These are phyloP conservation scores for Lentinula guzmanii DNA, from an alignment of 768 basidiomycete genomes.

Conservation along the genomic window DNA sequence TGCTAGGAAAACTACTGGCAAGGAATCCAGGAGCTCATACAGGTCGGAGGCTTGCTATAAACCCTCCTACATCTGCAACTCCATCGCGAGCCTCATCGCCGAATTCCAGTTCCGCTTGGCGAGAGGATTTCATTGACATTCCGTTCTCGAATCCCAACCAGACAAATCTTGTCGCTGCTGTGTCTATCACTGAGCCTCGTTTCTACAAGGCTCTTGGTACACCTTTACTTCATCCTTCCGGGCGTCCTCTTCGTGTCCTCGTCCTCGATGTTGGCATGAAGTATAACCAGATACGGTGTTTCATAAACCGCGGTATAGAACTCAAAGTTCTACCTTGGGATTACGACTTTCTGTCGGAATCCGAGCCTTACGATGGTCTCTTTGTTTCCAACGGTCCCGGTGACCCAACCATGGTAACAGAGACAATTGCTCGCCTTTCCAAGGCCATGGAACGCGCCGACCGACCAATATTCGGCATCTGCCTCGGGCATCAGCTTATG, in stretches of 20 bases:
- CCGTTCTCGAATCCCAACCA: slow-evolving; percentile 87
- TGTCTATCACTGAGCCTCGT: slow-evolving; percentile 67
- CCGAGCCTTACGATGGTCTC: slow-evolving; percentile 85
- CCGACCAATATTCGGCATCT: slow-evolving; percentile 95
- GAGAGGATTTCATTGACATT: slow-evolving; percentile 75
- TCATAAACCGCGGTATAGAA: slow-evolving; percentile 86
- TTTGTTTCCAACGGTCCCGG: slow-evolving; percentile 99
- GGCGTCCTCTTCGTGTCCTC: slow-evolving; percentile 75
- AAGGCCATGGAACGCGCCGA: slow-evolving; percentile 66
- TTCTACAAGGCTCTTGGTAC: slow-evolving; percentile 57
- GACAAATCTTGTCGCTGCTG: slow-evolving; percentile 85
- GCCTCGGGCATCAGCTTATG: slow-evolving; percentile 95
- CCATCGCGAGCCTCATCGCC: slow-evolving; percentile 50
- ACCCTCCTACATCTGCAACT: slow-evolving; percentile 29
- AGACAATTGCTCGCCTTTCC: slow-evolving; percentile 65
- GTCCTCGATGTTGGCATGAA: slow-evolving; percentile 99
- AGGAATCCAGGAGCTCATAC: slow-evolving; percentile 43
- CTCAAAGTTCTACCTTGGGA: slow-evolving; percentile 98
- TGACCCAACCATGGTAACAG: slow-evolving; percentile 79
- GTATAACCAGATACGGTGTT: slow-evolving; percentile 98
- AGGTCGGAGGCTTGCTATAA: slow-evolving; percentile 28
- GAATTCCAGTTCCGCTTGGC: slow-evolving; percentile 56
- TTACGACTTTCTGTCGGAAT: slow-evolving; percentile 79
- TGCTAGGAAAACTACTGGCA: slow-evolving; percentile 82
- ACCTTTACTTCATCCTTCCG: slow-evolving; percentile 67